Conservation (phyloP, 2,329 filamentous ascomycete genomes). For the Monosporascus cannonballus region DNA sequence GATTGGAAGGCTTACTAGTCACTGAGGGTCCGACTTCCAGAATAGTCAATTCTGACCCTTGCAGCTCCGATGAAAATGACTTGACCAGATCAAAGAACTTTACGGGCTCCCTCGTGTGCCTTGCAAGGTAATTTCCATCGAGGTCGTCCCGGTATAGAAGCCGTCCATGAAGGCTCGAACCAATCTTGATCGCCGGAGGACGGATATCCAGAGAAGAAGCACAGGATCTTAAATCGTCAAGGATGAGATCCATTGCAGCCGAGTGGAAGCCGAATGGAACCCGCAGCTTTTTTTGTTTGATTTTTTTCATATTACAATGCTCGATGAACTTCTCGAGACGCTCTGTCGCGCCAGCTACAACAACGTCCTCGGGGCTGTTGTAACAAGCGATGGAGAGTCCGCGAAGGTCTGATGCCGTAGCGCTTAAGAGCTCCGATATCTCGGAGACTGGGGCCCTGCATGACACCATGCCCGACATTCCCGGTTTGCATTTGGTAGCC, state of each 20-base stretch:
- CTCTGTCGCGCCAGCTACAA: slow-evolving; percentile 20
- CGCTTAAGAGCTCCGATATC: slow-evolving; percentile 5
- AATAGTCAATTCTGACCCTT: slow-evolving; percentile 3
- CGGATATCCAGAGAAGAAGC: slow-evolving; percentile 1
- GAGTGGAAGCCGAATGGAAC: slow-evolving; percentile 26
- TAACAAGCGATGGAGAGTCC: slow-evolving; percentile 22
- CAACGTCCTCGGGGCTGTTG: slow-evolving; percentile 23
- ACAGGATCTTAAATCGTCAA: slow-evolving; percentile 8
- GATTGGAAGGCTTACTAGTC: slow-evolving; percentile 7
- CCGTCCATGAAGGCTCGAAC: slow-evolving; percentile 11
- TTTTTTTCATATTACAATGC: slow-evolving; percentile 6
- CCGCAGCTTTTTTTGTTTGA: slow-evolving; percentile 20
- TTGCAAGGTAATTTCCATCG: slow-evolving; percentile 9
- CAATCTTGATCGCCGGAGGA: slow-evolving; percentile 4
- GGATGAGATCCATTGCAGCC: slow-evolving; percentile 19
- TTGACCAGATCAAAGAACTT: slow-evolving; percentile 15
- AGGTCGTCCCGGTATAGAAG: slow-evolving; percentile 1
- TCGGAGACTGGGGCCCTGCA: slow-evolving; percentile 7
- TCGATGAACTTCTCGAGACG: slow-evolving; percentile 10
- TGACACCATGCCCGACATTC: slow-evolving; percentile 15
- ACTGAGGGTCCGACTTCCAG: slow-evolving; percentile 16
- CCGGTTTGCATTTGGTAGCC: slow-evolving; percentile 7
- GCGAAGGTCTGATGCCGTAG: neutral
- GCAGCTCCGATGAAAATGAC: slow-evolving; percentile 2
- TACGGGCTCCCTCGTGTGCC: slow-evolving; percentile 19